A percentile compares a stretch with the other conserved stretches of the same genome.
Evolutionary conservation across 495 filamentous ascomycete genomes (phyloP).

Genomic region (Halenospora varia): DNA sequence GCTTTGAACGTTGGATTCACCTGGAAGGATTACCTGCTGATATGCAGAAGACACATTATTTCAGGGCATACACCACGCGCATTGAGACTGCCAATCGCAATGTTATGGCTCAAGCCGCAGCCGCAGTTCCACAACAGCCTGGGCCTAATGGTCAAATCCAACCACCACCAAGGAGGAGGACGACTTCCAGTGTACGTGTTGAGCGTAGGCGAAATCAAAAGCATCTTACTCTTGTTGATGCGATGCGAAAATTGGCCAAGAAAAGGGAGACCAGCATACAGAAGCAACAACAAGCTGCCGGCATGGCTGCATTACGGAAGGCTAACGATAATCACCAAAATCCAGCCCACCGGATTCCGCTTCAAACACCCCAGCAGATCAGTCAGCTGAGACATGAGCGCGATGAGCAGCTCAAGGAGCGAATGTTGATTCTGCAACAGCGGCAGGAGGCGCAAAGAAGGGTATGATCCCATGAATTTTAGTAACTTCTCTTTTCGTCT

Average conservation of each 20-base stretch:
- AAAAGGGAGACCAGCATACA: slow-evolving; percentile 80
- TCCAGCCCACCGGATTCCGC: slow-evolving; percentile 37
- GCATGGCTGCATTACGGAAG: slow-evolving; percentile 66
- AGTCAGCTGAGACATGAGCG: slow-evolving; percentile 83
- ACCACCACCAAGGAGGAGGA: slow-evolving; percentile 53
- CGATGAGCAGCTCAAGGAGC: slow-evolving; percentile 72
- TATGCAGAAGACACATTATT: slow-evolving; percentile 91
- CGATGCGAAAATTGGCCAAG: slow-evolving; percentile 92
- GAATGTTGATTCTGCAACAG: slow-evolving; percentile 63
- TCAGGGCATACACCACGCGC: slow-evolving; percentile 75
- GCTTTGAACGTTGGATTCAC: slow-evolving; percentile 92
- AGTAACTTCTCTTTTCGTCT: slow-evolving; percentile 6
- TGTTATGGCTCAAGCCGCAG: slow-evolving; percentile 56
- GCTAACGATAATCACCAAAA: slow-evolving; percentile 58
- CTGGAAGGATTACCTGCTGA: slow-evolving; percentile 85
- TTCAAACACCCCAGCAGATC: slow-evolving; percentile 78
- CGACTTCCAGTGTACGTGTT: slow-evolving; percentile 71
- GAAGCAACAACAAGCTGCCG: slow-evolving; percentile 79
- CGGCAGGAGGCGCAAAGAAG: slow-evolving; percentile 52
- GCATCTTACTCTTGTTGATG: slow-evolving; percentile 84
- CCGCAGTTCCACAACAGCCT: slow-evolving; percentile 48
- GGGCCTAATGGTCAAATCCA: slow-evolving; percentile 53
- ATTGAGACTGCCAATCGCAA: slow-evolving; percentile 75
- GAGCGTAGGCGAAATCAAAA: slow-evolving; percentile 81
- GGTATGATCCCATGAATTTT: slow-evolving; percentile 38